Percentiles rank a stretch among this genome's conserved stretches.
Conservation (phyloP, 306 rosid species). For the Cucurbita moschata region DNA sequence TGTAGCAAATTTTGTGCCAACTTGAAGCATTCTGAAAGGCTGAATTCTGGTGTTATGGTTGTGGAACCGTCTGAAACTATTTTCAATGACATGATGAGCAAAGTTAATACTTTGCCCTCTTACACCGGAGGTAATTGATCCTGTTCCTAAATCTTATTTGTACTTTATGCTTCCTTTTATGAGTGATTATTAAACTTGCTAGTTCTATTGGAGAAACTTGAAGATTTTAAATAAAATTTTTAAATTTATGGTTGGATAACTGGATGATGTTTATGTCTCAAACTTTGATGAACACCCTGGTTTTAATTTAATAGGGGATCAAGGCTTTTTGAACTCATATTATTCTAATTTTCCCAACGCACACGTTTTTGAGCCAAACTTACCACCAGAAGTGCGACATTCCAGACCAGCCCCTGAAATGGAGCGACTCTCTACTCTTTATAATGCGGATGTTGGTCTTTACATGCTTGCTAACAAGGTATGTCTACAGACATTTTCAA, state of each 20-base stretch:
- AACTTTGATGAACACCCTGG: background rate
- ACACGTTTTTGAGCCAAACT: conserved; percentile 73
- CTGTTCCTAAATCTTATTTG: background rate
- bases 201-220: background rate
- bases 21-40: conserved; percentile 97
- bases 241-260: background rate
- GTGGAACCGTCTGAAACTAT: conserved; percentile 73
- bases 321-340: conserved; percentile 94
- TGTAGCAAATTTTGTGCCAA: conserved; percentile 90
- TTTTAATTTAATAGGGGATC: conserved; percentile 58
- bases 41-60: conserved; percentile 97
- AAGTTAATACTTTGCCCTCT: conserved; percentile 55
- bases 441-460: conserved; percentile 99
- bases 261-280: background rate
- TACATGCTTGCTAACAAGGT: conserved; percentile 99
- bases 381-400: conserved; percentile 30
- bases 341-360: conserved; percentile 82
- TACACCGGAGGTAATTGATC: conserved; percentile 72
- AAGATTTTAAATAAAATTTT: background rate
- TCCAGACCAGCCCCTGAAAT: conserved; percentile 66
- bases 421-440: conserved; percentile 94
- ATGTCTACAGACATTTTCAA: conserved; percentile 1
- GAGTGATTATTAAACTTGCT: background rate
- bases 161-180: background rate
- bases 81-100: conserved; percentile 83